Percentiles rank a stretch among this genome's conserved stretches.
phyloP scores from a whole-genome alignment of 441 rosid species.

The Dalechampia spathulata region DNA sequence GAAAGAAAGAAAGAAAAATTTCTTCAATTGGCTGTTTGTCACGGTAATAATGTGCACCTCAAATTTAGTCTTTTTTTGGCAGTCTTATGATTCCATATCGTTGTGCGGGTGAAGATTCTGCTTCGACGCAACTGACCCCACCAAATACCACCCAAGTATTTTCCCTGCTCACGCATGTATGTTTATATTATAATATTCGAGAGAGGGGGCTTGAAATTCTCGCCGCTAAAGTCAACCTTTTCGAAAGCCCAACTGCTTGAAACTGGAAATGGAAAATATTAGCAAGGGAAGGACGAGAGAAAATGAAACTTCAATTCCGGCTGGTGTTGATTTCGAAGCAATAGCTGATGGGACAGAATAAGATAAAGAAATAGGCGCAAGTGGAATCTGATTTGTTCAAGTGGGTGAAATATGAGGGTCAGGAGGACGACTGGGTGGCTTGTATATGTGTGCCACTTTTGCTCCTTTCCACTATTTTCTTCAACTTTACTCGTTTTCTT shows the following conservation, averaged over 20 bases:
- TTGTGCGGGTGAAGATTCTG: slow-evolving; percentile 9
- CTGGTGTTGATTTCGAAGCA: too few relatives aligned
- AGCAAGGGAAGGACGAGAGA: background rate
- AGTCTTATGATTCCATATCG: background rate
- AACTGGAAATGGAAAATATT: background rate
- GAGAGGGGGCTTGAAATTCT: slow-evolving; percentile 31
- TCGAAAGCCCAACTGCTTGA: background rate
- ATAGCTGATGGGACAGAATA: too few relatives aligned
- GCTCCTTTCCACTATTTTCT: background rate
- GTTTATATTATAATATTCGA: too few relatives aligned
- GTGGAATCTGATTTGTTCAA: slow-evolving; percentile 8
- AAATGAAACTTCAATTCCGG: too few relatives aligned
- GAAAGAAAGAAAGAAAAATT: background rate
- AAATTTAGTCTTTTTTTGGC: background rate
- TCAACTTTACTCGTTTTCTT: background rate
- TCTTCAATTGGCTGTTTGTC: background rate
- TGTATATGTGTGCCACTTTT: slow-evolving; percentile 3
- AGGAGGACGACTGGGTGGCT: background rate
- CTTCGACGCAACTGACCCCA: slow-evolving; percentile 4
- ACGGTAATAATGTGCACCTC: slow-evolving; percentile 8
- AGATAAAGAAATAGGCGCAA: background rate
- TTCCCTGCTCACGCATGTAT: too few relatives aligned
- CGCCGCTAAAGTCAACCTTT: slow-evolving; percentile 32
- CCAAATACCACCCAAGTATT: slow-evolving; percentile 1
- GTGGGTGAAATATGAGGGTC: slow-evolving; percentile 1